Evolutionary conservation across 805 yeast genomes (phyloP), one percentile per base, ranked within the genome.

Genomic region (Wickerhamiella domercqiae): DNA sequence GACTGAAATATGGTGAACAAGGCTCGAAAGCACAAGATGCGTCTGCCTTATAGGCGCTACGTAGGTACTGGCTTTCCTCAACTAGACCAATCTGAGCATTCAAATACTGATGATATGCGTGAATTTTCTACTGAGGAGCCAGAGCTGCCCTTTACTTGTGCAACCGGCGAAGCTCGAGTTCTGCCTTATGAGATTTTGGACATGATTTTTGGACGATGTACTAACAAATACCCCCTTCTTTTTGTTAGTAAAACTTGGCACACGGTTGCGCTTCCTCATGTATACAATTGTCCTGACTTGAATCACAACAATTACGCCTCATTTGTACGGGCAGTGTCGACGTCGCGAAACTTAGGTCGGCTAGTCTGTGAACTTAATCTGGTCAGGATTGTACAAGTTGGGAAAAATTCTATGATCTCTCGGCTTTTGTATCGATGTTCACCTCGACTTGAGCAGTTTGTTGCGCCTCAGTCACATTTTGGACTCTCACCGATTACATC

Each of bases 391-490:
- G 73, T 84, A 42, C 97, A 90, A 56, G 68, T 82, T 26, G 97
- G 97, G 9, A 84, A 81, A 54, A 90, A 84, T 57, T 87, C 96
- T 2, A 78, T 67, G 55, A 83, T 87, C 9, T 82, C 96, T 0
- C 77, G 80, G 46, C 54, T 90, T 5, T 61, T 90, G 39, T 71
- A 93, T 49, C 66, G 94, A 29, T 80, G 94, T 38, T 70, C 84
- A 6, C 55, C 66, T 15, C 68, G 65, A 28, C 60, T 90, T 35
- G 70, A 73, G 44, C 61, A 66, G 7, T 84, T 90, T 49, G 69
- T 79, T 5, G 95, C 97, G 0, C 94, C 97, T 3, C 97, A 87
- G 53, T 77, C 96, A 22, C 78, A 93, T 60, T 87, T 90, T 62
- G 98, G 98, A 0, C 68, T 75, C 35, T 79, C 93, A 2, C 96